A percentile compares a stretch with the other conserved stretches of the same genome.
Evolutionary conservation across 2,329 filamentous ascomycete species (phyloP).

Genomic region (Fusarium domesticum): DNA sequence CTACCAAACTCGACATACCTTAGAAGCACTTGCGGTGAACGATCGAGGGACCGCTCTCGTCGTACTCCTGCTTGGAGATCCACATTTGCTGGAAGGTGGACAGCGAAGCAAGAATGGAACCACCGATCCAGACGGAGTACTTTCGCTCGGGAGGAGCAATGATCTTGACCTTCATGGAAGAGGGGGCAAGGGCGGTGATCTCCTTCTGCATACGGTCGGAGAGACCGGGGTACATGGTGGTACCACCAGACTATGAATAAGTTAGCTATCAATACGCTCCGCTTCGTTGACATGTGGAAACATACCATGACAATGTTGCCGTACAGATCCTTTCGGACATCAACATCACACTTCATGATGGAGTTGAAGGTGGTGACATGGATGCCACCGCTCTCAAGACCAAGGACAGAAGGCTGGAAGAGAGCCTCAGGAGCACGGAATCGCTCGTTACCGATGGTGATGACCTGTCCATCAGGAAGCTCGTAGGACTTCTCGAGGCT

Average conservation of each 20-base stretch:
- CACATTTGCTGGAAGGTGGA: constrained; percentile 99
- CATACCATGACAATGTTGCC: constrained; percentile 99
- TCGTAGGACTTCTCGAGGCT: constrained; percentile 99
- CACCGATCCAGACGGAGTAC: constrained; percentile 99
- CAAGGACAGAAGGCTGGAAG: constrained; percentile 97
- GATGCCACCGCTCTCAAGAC: constrained; percentile 98
- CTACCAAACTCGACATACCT: constrained; percentile 50
- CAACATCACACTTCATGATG: constrained; percentile 99
- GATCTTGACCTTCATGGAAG: constrained; percentile 99
- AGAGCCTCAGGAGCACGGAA: constrained; percentile 99
- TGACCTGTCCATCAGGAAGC: constrained; percentile 98
- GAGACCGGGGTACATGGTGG: constrained; percentile 99
- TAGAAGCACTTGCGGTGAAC: constrained; percentile 99
- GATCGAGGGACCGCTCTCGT: constrained; percentile 98
- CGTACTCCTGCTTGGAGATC: constrained; percentile 99
- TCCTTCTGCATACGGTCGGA: constrained; percentile 99
- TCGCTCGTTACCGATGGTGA: constrained; percentile 99
- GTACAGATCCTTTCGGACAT: constrained; percentile 99
- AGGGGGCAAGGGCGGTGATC: constrained; percentile 98
- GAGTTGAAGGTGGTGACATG: constrained; percentile 99
- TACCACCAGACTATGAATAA: constrained; percentile 84
- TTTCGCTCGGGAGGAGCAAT: constrained; percentile 99
- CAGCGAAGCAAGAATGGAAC: constrained; percentile 98
- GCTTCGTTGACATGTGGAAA: constrained; percentile 21
- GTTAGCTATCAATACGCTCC: constrained; percentile 32